Conservation (phyloP, 2,329 filamentous ascomycete genomes). For the Epichloe gansuensis region DNA sequence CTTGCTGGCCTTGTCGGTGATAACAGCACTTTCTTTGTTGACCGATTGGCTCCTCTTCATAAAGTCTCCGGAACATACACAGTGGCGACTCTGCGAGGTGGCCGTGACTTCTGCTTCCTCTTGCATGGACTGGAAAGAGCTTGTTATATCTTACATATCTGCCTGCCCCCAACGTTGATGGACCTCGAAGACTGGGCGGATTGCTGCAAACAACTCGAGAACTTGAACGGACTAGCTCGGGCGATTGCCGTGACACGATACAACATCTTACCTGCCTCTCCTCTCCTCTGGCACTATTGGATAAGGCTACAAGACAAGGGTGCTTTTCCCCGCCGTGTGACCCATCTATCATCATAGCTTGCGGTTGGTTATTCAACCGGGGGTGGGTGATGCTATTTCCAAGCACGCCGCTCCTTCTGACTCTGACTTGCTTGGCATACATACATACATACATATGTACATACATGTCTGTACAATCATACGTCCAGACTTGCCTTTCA, state of each 20-base stretch:
- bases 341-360: background rate
- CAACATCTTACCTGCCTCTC: background rate
- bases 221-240: background rate
- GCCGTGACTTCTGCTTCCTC: background rate
- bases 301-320: conserved; percentile 4
- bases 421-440: conserved; percentile 1
- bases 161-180: background rate
- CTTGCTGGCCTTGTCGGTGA: background rate
- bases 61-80: background rate
- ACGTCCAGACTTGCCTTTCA: background rate
- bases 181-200: background rate
- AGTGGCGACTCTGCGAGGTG: background rate
- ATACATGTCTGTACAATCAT: background rate
- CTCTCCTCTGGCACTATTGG: background rate
- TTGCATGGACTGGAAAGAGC: background rate
- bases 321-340: conserved; percentile 1
- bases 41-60: too few species aligned
- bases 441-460: background rate
- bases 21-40: background rate
- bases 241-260: conserved; percentile 1
- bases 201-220: background rate
- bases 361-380: background rate
- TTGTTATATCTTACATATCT: background rate
- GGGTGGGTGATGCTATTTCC: conserved; percentile 1
- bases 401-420: background rate